Evolutionary conservation across 257 asterid species (phyloP).

Genomic region (Fraxinus quadrangulata): DNA sequence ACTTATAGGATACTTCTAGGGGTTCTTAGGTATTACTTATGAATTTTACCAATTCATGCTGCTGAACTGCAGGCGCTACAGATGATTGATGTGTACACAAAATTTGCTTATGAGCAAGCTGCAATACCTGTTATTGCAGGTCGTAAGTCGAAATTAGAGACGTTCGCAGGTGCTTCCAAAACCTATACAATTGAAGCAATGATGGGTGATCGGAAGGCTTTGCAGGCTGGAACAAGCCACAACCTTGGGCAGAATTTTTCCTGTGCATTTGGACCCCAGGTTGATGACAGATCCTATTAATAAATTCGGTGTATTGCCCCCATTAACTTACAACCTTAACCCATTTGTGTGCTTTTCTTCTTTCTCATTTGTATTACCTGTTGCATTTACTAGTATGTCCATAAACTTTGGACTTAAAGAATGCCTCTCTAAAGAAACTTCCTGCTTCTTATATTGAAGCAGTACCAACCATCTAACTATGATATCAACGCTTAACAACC

Average conservation of each 20-base stretch:
- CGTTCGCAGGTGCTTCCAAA: constrained; percentile 93
- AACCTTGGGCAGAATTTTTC: constrained; percentile 98
- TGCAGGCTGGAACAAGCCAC: constrained; percentile 99
- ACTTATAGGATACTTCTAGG: constrained; percentile 14
- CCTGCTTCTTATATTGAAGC: neutral
- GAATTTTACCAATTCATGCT: constrained; percentile 35
- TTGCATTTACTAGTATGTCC: neutral
- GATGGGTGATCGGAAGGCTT: constrained; percentile 99
- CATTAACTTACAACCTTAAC: neutral
- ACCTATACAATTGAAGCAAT: constrained; percentile 98
- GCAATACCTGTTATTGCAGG: constrained; percentile 98
- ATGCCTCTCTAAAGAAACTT: constrained; percentile 21
- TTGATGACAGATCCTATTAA: constrained; percentile 24
- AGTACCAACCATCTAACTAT: neutral
- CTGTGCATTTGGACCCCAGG: constrained; percentile 94
- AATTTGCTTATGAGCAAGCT: constrained; percentile 95
- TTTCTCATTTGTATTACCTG: neutral
- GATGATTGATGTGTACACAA: constrained; percentile 90
- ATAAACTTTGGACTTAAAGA: constrained; percentile 7
- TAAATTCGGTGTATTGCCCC: neutral
- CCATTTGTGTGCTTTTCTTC: constrained; percentile 2
- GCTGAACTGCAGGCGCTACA: constrained; percentile 80
- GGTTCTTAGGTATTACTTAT: constrained; percentile 18
- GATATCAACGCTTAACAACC: neutral
- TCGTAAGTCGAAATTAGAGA: constrained; percentile 88